Percentiles rank a stretch among this genome's conserved stretches.
phyloP scores from a whole-genome alignment of 805 yeast genomes.

The Candida quercuum region DNA sequence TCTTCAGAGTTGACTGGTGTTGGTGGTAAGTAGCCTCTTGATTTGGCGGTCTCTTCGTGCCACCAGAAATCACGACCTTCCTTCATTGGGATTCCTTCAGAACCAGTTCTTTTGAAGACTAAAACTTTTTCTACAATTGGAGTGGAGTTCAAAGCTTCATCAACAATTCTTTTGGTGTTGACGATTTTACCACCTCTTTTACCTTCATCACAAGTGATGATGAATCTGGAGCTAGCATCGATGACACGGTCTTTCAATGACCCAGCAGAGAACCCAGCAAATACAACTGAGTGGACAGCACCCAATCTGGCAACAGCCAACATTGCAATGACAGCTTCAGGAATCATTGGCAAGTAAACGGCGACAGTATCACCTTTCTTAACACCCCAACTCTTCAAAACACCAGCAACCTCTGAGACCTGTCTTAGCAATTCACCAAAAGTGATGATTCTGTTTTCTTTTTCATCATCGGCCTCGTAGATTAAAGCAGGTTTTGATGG shows the following conservation, averaged over 20 bases:
- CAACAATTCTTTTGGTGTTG: conserved; percentile 77
- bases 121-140: conserved; percentile 65
- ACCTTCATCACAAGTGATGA: conserved; percentile 78
- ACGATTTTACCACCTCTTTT: conserved; percentile 79
- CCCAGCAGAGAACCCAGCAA: conserved; percentile 88
- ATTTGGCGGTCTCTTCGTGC: conserved; percentile 64
- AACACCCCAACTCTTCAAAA: conserved; percentile 60
- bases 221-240: conserved; percentile 71
- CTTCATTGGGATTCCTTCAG: conserved; percentile 36
- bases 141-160: conserved; percentile 65
- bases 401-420: conserved; percentile 68
- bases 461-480: conserved; percentile 79
- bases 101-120: conserved; percentile 72
- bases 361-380: conserved; percentile 83
- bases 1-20: conserved; percentile 75
- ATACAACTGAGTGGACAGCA: conserved; percentile 79
- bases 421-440: conserved; percentile 67
- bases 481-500: conserved; percentile 73
- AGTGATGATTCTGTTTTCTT: conserved; percentile 55
- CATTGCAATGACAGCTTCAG: conserved; percentile 71
- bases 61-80: conserved; percentile 68
- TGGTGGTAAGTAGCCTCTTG: conserved; percentile 67
- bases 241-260: conserved; percentile 85
- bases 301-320: conserved; percentile 78
- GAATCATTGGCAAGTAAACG: conserved; percentile 81